phyloP scores from a whole-genome alignment of 2,329 filamentous ascomycete species.

The Fusarium secorum region DNA sequence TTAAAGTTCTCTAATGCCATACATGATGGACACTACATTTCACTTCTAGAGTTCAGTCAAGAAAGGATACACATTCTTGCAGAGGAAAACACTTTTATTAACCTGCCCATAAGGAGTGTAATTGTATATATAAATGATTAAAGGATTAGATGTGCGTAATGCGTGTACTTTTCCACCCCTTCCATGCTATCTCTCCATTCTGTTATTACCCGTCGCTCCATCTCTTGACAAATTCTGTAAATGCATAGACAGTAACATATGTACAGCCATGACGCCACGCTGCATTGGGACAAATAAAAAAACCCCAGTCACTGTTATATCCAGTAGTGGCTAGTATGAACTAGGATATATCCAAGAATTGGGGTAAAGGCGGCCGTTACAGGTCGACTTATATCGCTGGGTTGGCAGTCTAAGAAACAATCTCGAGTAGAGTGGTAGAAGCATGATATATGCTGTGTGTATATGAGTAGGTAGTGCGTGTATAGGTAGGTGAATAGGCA shows the following conservation, averaged over 20 bases:
- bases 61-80: background rate
- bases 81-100: background rate
- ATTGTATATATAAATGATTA: background rate
- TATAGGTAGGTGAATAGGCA: background rate
- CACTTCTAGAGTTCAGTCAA: no score
- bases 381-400: background rate
- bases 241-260: background rate
- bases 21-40: background rate
- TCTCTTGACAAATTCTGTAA: conserved; percentile 10
- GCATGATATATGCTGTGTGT: background rate
- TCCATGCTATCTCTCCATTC: conserved; percentile 1
- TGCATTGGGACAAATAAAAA: conserved; percentile 5
- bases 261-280: conserved; percentile 29
- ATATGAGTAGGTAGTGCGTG: background rate
- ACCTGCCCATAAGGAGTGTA: background rate
- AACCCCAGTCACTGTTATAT: background rate
- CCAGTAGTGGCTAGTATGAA: background rate
- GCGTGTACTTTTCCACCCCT: conserved; percentile 16
- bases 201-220: conserved; percentile 10
- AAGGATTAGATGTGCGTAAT: conserved; percentile 4
- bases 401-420: background rate
- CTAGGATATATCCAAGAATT: background rate
- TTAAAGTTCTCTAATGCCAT: background rate
- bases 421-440: background rate
- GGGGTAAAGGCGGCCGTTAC: background rate